Evolutionary conservation across 2,329 filamentous ascomycete species (phyloP).

Genomic region (Helicocarpus griseus): DNA sequence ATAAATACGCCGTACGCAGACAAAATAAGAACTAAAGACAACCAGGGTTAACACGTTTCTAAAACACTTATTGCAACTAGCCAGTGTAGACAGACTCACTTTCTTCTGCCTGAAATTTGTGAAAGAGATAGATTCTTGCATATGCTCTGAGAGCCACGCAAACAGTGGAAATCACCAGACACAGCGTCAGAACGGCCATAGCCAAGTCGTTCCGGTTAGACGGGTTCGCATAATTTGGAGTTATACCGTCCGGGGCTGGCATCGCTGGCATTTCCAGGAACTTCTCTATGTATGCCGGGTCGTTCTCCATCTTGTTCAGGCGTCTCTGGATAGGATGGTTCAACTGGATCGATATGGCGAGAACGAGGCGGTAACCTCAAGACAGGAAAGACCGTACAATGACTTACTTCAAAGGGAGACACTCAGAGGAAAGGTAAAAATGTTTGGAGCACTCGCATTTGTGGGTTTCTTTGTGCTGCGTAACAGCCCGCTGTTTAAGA

Average conservation of each 20-base stretch:
- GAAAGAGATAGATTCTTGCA: conserved; percentile 13
- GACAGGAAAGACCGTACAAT: no score
- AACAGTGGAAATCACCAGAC: conserved; percentile 10
- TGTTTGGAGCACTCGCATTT: no score
- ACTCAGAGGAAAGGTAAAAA: no score
- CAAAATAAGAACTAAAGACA: neutral
- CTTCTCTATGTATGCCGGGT: neutral
- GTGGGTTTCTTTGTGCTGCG: no score
- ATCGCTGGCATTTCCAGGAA: neutral
- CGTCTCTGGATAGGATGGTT: neutral
- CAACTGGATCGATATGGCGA: neutral
- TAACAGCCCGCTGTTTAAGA: no score
- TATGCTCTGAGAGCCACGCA: conserved; percentile 11
- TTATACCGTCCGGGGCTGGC: conserved; percentile 9
- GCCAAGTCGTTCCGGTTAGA: conserved; percentile 15
- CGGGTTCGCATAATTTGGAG: conserved; percentile 16
- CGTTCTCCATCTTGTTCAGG: neutral
- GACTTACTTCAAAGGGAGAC: no score
- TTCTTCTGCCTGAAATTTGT: conserved; percentile 10
- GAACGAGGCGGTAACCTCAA: no score
- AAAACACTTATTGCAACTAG: neutral
- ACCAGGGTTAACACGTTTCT: neutral
- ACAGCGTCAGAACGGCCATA: conserved; percentile 14
- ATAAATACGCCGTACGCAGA: conserved; percentile 8
- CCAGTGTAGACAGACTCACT: neutral